These are phyloP conservation scores for Parmales sp. DNA, from an alignment of 108 stramenopile genomes.

Conservation along the genomic window DNA sequence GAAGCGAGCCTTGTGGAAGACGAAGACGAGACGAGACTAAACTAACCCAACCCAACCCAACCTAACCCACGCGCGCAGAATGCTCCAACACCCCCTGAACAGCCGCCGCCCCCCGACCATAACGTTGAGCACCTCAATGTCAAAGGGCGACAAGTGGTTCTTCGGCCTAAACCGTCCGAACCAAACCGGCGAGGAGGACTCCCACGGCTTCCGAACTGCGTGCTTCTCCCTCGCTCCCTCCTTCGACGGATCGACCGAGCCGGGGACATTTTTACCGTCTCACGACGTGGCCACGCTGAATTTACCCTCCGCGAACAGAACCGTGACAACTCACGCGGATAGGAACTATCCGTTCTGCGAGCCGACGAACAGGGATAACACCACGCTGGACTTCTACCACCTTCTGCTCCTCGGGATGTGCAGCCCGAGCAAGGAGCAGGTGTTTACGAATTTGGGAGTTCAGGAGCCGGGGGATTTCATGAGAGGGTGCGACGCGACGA, in stretches of 20 bases:
- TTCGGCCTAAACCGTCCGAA: slow-evolving; percentile 38
- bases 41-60: too few species aligned
- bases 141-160: slow-evolving; percentile 10
- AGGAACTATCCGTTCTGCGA: slow-evolving; percentile 52
- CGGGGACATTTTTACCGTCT: slow-evolving; percentile 34
- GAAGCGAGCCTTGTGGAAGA: too few species aligned
- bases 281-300: slow-evolving; percentile 44
- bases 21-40: too few species aligned
- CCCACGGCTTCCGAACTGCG: slow-evolving; percentile 55
- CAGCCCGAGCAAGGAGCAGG: slow-evolving; percentile 41
- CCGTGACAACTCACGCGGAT: slow-evolving; percentile 48
- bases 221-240: slow-evolving; percentile 14
- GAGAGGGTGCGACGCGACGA: slow-evolving; percentile 25
- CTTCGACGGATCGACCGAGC: slow-evolving; percentile 18
- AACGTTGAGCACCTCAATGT: slow-evolving; percentile 20
- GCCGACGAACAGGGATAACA: slow-evolving; percentile 45
- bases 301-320: slow-evolving; percentile 28
- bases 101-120: slow-evolving; percentile 31
- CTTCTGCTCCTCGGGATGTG: slow-evolving; percentile 36
- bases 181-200: slow-evolving; percentile 43
- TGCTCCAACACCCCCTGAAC: slow-evolving; percentile 35
- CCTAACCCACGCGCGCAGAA: too few species aligned
- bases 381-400: slow-evolving; percentile 53
- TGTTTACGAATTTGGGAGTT: slow-evolving; percentile 47
- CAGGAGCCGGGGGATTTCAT: slow-evolving; percentile 56